Evolutionary conservation across 1,139 yeast species (phyloP).

Genomic region (Geotrichum bryndzae): DNA sequence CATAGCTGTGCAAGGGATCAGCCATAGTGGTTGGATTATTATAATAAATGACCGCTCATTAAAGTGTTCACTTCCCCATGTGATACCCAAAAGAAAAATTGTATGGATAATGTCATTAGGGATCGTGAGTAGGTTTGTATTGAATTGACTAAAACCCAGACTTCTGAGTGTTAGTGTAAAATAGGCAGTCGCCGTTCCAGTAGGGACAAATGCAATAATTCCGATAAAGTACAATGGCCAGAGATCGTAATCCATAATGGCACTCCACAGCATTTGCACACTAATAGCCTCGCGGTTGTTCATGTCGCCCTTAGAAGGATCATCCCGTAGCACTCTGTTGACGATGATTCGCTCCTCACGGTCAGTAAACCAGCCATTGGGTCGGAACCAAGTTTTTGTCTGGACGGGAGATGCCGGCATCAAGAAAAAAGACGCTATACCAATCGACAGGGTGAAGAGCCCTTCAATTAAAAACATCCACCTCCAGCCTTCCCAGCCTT

Average conservation of each 20-base stretch:
- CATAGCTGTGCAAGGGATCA: constrained; percentile 38
- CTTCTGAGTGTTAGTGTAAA: constrained; percentile 47
- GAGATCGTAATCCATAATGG: constrained; percentile 49
- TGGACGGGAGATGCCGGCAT: constrained; percentile 62
- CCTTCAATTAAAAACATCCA: constrained; percentile 67
- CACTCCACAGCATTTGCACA: constrained; percentile 37
- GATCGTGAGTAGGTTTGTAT: constrained; percentile 50
- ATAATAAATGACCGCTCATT: constrained; percentile 36
- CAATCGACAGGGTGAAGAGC: constrained; percentile 48
- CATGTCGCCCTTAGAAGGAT: constrained; percentile 66
- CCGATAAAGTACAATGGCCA: constrained; percentile 56
- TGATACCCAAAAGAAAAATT: constrained; percentile 37
- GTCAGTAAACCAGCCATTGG: constrained; percentile 59
- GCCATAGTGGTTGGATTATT: constrained; percentile 36
- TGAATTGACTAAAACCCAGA: constrained; percentile 52
- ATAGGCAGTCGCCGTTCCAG: constrained; percentile 41
- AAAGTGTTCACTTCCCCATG: constrained; percentile 41
- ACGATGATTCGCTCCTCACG: constrained; percentile 58
- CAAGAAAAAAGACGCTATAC: constrained; percentile 46
- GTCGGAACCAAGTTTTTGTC: constrained; percentile 45
- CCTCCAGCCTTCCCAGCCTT: constrained; percentile 49
- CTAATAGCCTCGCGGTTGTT: constrained; percentile 53
- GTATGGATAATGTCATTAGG: constrained; percentile 43
- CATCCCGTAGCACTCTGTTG: constrained; percentile 58
- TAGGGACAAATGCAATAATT: constrained; percentile 42